Conservation (phyloP, 2,329 filamentous ascomycete genomes). For the Thermothelomyces thermophilus region DNA sequence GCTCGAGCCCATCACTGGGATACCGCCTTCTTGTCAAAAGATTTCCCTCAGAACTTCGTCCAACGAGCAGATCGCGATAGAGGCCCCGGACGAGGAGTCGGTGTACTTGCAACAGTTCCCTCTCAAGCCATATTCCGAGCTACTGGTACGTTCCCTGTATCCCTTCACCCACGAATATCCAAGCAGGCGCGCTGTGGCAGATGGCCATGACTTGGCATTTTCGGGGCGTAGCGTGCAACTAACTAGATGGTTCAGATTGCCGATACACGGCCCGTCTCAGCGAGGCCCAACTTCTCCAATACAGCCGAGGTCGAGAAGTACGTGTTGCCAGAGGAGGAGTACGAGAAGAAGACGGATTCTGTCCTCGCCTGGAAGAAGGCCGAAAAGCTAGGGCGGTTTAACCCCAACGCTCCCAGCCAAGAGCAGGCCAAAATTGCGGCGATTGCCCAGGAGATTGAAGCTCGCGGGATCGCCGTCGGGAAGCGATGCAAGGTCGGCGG, state of each 20-base stretch:
- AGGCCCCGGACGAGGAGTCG: slow-evolving; percentile 66
- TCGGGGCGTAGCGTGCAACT: neutral
- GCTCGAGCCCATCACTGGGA: slow-evolving; percentile 86
- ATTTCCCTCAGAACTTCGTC: slow-evolving; percentile 62
- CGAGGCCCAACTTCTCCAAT: slow-evolving; percentile 75
- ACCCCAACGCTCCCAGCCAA: slow-evolving; percentile 70
- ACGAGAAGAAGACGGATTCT: slow-evolving; percentile 78
- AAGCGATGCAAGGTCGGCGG: slow-evolving; percentile 59
- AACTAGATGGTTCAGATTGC: slow-evolving; percentile 50
- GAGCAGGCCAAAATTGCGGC: slow-evolving; percentile 66
- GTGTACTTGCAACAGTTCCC: slow-evolving; percentile 58
- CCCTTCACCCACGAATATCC: too few relatives aligned
- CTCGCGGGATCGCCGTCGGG: slow-evolving; percentile 59
- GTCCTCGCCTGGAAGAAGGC: slow-evolving; percentile 93
- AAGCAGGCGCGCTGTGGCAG: neutral
- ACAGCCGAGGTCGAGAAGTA: slow-evolving; percentile 81
- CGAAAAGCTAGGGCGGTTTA: slow-evolving; percentile 94
- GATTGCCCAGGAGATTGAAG: slow-evolving; percentile 61
- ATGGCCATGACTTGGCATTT: neutral
- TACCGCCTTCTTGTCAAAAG: slow-evolving; percentile 72
- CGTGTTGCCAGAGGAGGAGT: slow-evolving; percentile 76
- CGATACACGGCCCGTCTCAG: slow-evolving; percentile 70
- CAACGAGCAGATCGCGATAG: slow-evolving; percentile 57
- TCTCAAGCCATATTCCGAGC: slow-evolving; percentile 67
- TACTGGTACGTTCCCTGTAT: slow-evolving; percentile 56